Percentiles rank a stretch among this genome's conserved stretches.
These are phyloP conservation scores for Starmerella gropengiesseri DNA, from an alignment of 805 yeast species.

Conservation along the genomic window DNA sequence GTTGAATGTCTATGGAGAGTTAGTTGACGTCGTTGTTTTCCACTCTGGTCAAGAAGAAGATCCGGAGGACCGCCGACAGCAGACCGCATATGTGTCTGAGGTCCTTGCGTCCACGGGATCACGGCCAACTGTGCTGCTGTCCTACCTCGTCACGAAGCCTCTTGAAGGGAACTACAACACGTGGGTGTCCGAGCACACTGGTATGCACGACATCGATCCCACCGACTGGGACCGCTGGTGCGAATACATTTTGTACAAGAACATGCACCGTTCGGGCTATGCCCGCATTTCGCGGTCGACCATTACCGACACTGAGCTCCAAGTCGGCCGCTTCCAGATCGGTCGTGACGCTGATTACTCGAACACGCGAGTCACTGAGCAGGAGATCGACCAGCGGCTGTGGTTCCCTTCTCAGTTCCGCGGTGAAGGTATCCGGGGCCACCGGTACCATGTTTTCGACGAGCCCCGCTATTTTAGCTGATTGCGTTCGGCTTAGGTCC, in stretches of 20 bases:
- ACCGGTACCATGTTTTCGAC: conserved; percentile 85
- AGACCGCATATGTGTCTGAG: conserved; percentile 60
- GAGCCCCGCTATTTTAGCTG: conserved; percentile 66
- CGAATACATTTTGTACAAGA: conserved; percentile 84
- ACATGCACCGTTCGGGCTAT: conserved; percentile 77
- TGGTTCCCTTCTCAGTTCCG: conserved; percentile 69
- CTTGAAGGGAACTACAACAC: conserved; percentile 82
- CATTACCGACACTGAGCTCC: conserved; percentile 93
- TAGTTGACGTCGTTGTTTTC: conserved; percentile 89
- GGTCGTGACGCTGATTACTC: conserved; percentile 39
- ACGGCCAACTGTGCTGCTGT: conserved; percentile 74
- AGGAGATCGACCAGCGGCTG: conserved; percentile 46
- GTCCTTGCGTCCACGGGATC: conserved; percentile 70
- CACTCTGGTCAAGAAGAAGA: conserved; percentile 98
- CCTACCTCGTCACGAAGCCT: conserved; percentile 86
- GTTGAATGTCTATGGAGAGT: conserved; percentile 74
- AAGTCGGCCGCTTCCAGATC: conserved; percentile 81
- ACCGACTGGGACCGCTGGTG: conserved; percentile 92
- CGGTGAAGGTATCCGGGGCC: conserved; percentile 91
- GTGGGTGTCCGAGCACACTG: conserved; percentile 69
- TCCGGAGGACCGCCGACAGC: conserved; percentile 81
- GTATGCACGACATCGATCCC: conserved; percentile 90
- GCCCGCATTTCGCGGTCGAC: conserved; percentile 89
- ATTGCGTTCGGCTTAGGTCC: background rate
- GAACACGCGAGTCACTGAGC: conserved; percentile 46